Percentiles rank a stretch among this genome's conserved stretches.
phyloP scores from a whole-genome alignment of 306 rosid species.

The Betula pendula region DNA sequence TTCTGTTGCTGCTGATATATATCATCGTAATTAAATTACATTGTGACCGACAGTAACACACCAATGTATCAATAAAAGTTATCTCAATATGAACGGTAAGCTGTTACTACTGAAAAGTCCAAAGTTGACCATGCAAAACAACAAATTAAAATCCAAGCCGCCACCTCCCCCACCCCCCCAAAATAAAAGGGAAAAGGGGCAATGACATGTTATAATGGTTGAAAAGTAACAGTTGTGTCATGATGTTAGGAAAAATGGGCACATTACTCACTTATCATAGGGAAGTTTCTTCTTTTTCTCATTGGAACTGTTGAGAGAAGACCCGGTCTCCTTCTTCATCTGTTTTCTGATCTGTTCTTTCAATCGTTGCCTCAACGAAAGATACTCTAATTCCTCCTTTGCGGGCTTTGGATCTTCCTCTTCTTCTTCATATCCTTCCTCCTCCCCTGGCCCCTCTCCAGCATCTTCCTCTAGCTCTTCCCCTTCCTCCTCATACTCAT shows the following conservation, averaged over 20 bases:
- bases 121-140: not conserved
- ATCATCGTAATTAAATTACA: not conserved
- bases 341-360: slow-evolving; percentile 65
- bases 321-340: slow-evolving; percentile 50
- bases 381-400: slow-evolving; percentile 68
- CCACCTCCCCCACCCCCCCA: not conserved
- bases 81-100: not conserved
- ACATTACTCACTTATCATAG: slow-evolving; percentile 66
- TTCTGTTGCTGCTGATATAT: not conserved
- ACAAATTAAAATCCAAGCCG: not conserved
- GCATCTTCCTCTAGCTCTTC: slow-evolving; percentile 40
- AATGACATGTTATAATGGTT: not conserved
- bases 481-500: slow-evolving; percentile 55
- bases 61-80: not conserved
- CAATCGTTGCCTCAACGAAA: slow-evolving; percentile 67
- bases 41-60: not conserved
- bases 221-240: no score
- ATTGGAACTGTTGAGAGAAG: slow-evolving; percentile 38
- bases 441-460: slow-evolving; percentile 53
- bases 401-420: slow-evolving; percentile 61
- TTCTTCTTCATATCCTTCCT: slow-evolving; percentile 48
- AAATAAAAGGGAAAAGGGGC: not conserved
- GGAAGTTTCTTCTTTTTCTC: slow-evolving; percentile 56
- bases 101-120: not conserved
- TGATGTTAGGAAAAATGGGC: not conserved